These are phyloP conservation scores for Leccinum solheimii DNA, from an alignment of 1,284 basidiomycete genomes.

Conservation along the genomic window DNA sequence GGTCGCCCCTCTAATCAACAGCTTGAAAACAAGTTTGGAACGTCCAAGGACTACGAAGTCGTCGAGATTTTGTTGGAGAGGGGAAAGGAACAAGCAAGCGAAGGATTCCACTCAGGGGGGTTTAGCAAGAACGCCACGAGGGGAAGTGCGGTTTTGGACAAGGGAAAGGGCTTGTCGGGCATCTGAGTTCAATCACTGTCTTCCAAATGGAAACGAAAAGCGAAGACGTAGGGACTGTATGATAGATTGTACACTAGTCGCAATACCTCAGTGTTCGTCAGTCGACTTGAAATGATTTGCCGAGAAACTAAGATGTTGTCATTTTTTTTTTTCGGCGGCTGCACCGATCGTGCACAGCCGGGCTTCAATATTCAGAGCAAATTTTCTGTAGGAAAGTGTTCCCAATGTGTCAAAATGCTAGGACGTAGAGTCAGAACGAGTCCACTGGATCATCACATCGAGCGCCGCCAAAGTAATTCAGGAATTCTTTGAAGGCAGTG, in stretches of 20 bases:
- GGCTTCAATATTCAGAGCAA: too few species aligned
- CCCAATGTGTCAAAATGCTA: background rate
- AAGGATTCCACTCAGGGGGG: constrained; percentile 40
- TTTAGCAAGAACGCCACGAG: constrained; percentile 34
- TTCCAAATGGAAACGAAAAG: background rate
- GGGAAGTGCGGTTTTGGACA: constrained; percentile 45
- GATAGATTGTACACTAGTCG: constrained; percentile 1
- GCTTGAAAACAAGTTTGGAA: constrained; percentile 69
- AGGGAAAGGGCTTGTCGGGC: constrained; percentile 38
- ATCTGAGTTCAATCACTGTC: constrained; percentile 19
- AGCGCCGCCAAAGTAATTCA: background rate
- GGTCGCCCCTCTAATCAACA: constrained; percentile 74
- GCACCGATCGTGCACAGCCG: too few species aligned
- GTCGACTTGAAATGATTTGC: too few species aligned
- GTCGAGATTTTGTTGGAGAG: constrained; percentile 57
- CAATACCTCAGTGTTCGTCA: too few species aligned
- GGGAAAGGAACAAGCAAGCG: constrained; percentile 56
- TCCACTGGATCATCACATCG: background rate
- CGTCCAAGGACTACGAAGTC: constrained; percentile 65
- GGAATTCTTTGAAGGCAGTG: too few species aligned
- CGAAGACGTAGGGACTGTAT: constrained; percentile 21
- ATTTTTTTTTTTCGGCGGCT: too few species aligned
- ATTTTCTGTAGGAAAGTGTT: background rate
- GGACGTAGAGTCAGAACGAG: background rate
- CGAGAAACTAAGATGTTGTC: too few species aligned